These are phyloP conservation scores for Trypanosoma rangeli DNA, from an alignment of 208 protist genomes.

Conservation along the genomic window DNA sequence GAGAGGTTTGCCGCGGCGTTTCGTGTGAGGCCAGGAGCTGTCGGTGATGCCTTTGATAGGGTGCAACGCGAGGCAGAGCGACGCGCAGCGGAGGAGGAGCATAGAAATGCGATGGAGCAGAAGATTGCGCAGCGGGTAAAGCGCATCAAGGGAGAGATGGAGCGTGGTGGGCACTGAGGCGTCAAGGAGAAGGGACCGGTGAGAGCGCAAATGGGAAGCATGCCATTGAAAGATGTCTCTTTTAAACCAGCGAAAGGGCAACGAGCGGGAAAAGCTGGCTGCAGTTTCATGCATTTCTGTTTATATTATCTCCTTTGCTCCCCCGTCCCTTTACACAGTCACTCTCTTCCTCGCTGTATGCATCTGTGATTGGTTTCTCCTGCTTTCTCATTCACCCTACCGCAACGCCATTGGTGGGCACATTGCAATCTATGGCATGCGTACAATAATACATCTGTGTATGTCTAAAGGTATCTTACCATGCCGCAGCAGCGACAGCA, in stretches of 20 bases:
- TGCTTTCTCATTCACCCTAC: neutral
- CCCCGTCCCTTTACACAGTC: neutral
- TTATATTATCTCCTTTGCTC: neutral
- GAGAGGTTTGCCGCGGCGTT: constrained; percentile 79
- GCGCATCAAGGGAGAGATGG: constrained; percentile 47
- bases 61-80: constrained; percentile 48
- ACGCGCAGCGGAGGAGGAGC: constrained; percentile 44
- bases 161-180: neutral
- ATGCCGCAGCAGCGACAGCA: constrained; percentile 4
- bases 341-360: neutral
- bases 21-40: constrained; percentile 35
- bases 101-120: constrained; percentile 46
- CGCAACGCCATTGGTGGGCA: too few relatives aligned
- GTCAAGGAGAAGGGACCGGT: neutral
- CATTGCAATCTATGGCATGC: neutral
- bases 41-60: constrained; percentile 57
- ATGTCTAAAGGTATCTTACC: neutral
- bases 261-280: too few relatives aligned
- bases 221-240: too few relatives aligned
- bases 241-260: too few relatives aligned
- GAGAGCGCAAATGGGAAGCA: too few relatives aligned
- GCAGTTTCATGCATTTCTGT: neutral
- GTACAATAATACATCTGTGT: constrained; percentile 1
- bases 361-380: neutral
- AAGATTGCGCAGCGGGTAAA: constrained; percentile 76